Evolutionary conservation across 345 rosid genomes (phyloP), one percentile per base, ranked within the genome.

Genomic region (Atalantia buxifolia): DNA sequence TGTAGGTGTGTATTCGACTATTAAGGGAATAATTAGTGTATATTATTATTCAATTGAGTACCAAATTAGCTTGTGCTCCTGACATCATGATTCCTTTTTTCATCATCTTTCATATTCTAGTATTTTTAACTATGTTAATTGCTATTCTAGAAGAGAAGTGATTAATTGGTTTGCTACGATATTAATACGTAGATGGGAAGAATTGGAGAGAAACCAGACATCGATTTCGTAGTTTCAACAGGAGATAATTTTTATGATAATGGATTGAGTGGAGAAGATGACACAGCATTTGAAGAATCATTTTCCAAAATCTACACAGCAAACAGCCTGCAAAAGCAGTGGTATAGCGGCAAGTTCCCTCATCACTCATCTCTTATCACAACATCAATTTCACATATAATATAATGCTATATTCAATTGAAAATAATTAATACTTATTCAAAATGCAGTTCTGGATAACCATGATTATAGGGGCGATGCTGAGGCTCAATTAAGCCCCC

Each of bases 161-260:
- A 10, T 0, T 40, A 9, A 40, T 9, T 40, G 13, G 9, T 40
- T 40, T 9, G 45, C 2, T 40, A 40, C 10, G 45, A 9, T 40
- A 40, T 40, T 4, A 40, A 12, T 6, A 9, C 56, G 59, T 85
- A 94, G 97, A 94, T 94, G 98, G 95, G 98, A 72, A 83, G 74
- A 77, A 66, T 90, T 61, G 97, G 95, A 38, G 91, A 89, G 63
- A 80, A 92, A 69, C 73, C 90, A 2, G 80, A 80, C 70, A 81
- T 90, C 53, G 92, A 92, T 81, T 94, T 94, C 76, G 97, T 94
- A 25, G 87, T 94, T 4, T 93, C 97, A 4, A 94, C 97, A 1
- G 97, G 98, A 50, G 98, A 94, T 74, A 94, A 94, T 73, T 94
- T 94, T 77, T 94, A 94, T 59, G 98, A 94, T 53, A 79, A 94